Conservation (phyloP, 2,329 filamentous ascomycete genomes). For the Simplicillium aogashimaense region DNA sequence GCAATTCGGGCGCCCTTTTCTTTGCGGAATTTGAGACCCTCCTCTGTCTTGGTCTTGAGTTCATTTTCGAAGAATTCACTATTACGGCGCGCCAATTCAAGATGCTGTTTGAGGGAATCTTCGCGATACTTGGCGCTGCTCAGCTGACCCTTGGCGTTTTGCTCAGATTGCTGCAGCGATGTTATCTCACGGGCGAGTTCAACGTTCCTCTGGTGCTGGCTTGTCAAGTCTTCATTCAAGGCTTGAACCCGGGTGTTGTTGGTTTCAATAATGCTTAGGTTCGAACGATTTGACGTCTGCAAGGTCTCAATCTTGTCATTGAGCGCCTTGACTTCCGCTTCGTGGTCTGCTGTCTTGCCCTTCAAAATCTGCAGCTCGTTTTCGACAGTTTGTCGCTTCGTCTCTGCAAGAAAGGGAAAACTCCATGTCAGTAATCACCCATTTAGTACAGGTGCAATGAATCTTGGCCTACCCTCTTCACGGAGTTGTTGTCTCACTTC, state of each 20-base stretch:
- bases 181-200: slow-evolving; percentile 77
- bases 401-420: slow-evolving; percentile 50
- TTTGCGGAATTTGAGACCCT: slow-evolving; percentile 83
- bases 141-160: slow-evolving; percentile 69
- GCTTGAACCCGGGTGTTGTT: slow-evolving; percentile 82
- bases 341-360: slow-evolving; percentile 62
- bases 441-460: too few species aligned
- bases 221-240: slow-evolving; percentile 75
- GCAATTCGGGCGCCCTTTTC: slow-evolving; percentile 87
- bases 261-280: slow-evolving; percentile 77
- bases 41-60: slow-evolving; percentile 78
- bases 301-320: slow-evolving; percentile 77
- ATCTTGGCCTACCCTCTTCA: slow-evolving; percentile 57
- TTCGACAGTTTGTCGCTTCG: slow-evolving; percentile 62
- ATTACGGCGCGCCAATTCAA: slow-evolving; percentile 79
- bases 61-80: slow-evolving; percentile 91
- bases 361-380: slow-evolving; percentile 73
- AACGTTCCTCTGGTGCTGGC: slow-evolving; percentile 81
- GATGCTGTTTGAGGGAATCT: slow-evolving; percentile 80
- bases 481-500: slow-evolving; percentile 72
- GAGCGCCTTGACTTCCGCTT: slow-evolving; percentile 65
- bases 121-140: slow-evolving; percentile 83
- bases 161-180: slow-evolving; percentile 70
- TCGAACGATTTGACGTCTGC: slow-evolving; percentile 87
- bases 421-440: slow-evolving; percentile 2